phyloP scores from a whole-genome alignment of 768 basidiomycete species.

The Collybiopsis luxurians region DNA sequence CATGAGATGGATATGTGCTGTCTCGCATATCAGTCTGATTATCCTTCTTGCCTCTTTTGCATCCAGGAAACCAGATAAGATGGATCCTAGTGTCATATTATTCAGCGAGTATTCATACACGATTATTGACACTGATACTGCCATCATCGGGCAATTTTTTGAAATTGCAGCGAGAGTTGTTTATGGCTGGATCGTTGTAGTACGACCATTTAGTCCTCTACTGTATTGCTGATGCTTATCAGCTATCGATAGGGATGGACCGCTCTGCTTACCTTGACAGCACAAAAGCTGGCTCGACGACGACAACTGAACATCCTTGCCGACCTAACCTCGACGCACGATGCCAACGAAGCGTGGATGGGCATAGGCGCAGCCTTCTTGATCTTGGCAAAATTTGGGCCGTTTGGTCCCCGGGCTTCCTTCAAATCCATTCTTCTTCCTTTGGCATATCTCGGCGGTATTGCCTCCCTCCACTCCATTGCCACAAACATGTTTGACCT shows the following conservation, averaged over 20 bases:
- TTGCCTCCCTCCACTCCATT: conserved; percentile 1
- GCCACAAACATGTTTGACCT: neutral
- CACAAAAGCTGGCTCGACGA: conserved; percentile 3
- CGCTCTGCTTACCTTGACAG: neutral
- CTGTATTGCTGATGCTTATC: neutral
- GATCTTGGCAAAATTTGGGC: neutral
- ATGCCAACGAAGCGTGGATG: conserved; percentile 2
- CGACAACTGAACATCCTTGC: neutral
- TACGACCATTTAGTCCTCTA: neutral
- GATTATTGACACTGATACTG: neutral
- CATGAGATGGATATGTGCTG: conserved; percentile 2
- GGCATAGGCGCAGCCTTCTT: neutral
- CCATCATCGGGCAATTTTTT: neutral
- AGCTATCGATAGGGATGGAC: neutral
- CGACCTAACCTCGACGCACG: conserved; percentile 1
- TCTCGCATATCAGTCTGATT: neutral
- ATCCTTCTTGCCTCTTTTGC: neutral
- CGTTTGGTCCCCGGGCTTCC: neutral
- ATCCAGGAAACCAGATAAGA: neutral
- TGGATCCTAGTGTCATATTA: neutral
- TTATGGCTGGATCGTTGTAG: neutral
- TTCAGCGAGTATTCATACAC: neutral
- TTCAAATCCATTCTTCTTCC: neutral
- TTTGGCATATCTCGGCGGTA: neutral
- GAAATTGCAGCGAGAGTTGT: neutral